Conservation (phyloP, 2,329 filamentous ascomycete species). For the Chrysosporium queenslandicum region DNA sequence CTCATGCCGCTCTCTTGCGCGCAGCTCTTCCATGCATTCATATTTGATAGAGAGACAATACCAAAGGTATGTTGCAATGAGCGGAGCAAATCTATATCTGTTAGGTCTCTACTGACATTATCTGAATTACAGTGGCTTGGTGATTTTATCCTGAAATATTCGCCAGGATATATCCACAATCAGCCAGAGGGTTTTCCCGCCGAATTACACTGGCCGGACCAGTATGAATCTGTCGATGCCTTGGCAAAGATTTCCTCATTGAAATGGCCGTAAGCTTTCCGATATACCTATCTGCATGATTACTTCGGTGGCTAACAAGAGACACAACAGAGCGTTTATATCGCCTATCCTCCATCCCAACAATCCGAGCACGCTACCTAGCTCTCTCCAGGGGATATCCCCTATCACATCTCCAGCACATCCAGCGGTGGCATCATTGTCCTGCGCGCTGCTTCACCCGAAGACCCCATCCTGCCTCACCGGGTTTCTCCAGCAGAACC, state of each 20-base stretch:
- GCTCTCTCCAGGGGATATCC: conserved; percentile 56
- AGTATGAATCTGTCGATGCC: conserved; percentile 67
- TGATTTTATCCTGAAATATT: conserved; percentile 58
- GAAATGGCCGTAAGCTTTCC: conserved; percentile 64
- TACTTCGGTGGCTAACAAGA: neutral
- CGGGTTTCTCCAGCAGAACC: conserved; percentile 79
- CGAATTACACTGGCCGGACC: conserved; percentile 61
- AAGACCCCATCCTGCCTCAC: conserved; percentile 77
- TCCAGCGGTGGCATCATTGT: conserved; percentile 72
- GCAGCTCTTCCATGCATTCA: conserved; percentile 63
- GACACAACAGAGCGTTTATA: conserved; percentile 52
- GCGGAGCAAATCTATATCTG: neutral
- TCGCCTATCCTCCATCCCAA: conserved; percentile 79
- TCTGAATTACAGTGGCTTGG: conserved; percentile 45
- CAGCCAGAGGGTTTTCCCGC: conserved; percentile 59
- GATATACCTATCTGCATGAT: neutral
- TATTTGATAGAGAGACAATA: conserved; percentile 67
- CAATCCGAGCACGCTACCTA: conserved; percentile 49
- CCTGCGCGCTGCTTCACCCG: conserved; percentile 83
- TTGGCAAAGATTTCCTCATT: conserved; percentile 70
- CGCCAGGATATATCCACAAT: conserved; percentile 66
- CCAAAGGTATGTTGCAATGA: conserved; percentile 43
- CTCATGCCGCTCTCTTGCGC: conserved; percentile 66
- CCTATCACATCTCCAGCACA: conserved; percentile 77
- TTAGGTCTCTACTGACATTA: conserved; percentile 1